Evolutionary conservation across 768 basidiomycete species (phyloP), one percentile per base, ranked within the genome.

Genomic region (Tulasnella sp.): DNA sequence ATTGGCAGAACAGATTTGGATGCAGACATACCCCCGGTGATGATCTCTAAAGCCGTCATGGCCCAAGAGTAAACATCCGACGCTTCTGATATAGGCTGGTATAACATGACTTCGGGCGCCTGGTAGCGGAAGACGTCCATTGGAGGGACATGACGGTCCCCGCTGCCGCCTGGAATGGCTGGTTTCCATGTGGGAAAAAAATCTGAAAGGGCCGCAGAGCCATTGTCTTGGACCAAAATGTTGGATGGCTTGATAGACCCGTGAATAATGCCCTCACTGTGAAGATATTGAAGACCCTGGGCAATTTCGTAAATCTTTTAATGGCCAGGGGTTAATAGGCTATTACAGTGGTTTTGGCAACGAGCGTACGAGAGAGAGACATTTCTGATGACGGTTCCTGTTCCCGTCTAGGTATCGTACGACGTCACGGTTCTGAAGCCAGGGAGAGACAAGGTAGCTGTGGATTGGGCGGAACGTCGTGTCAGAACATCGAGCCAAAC

Each of bases 51-150:
- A 10, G 67, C 39, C 5, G 77, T 77, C 77, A 77, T 77, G 20
- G 67, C 77, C 77, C 77, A 77, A 5, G 77, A 77, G 77, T 77
- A 77, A 16, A 77, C 77, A 20, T 77, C 77, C 35, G 77, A 51
- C 39, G 70, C 70, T n/a, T n/a, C 35, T 42, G 40, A 72, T 70
- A 51, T 72, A 39, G 46, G 20, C 51, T 39, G 35, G 70, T 48
- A 23, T 39, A 51, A 35, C 15, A 35, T 46, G 0, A 37, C 57
- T 77, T 77, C 77, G 3, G 77, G 77, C 48, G 77, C 61, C 35
- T 46, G 44, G 20, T 57, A 77, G 26, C 77, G 37, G 42, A 48
- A 46, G 70, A 61, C 44, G 35, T 70, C 40, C 3, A 48, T 11
- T 29, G 37, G 77, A 37, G 10, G 77, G n/a, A 44, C 46, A 48